phyloP scores from a whole-genome alignment of 2,329 filamentous ascomycete genomes.

The Coniella lustricola region DNA sequence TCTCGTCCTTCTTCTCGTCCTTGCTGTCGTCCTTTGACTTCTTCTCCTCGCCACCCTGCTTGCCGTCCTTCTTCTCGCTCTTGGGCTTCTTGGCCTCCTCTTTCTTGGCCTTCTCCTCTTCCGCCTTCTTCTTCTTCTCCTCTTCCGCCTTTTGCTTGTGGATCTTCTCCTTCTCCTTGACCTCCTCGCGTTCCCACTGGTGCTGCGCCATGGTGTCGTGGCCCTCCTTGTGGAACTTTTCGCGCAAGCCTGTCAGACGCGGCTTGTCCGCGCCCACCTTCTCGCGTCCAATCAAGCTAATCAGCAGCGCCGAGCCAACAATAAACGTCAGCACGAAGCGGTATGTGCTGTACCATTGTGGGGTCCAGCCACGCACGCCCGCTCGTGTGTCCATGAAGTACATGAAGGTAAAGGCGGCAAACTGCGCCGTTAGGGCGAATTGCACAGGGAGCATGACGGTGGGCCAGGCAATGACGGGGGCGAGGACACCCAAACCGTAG shows the following conservation, averaged over 20 bases:
- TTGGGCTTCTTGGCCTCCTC: constrained; percentile 11
- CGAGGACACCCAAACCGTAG: constrained; percentile 75
- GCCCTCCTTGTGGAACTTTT: constrained; percentile 32
- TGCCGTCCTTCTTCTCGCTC: constrained; percentile 19
- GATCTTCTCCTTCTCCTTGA: constrained; percentile 31
- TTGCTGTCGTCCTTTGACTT: constrained; percentile 6
- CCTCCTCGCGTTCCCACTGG: constrained; percentile 41
- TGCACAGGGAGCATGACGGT: constrained; percentile 78
- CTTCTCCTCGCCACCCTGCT: constrained; percentile 15
- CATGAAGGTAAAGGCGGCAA: constrained; percentile 73
- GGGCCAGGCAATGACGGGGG: constrained; percentile 80
- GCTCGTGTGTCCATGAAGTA: constrained; percentile 80
- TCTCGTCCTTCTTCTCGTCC: constrained; percentile 4
- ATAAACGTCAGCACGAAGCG: constrained; percentile 89
- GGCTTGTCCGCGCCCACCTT: constrained; percentile 50
- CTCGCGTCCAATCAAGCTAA: constrained; percentile 74
- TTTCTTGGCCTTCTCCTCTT: constrained; percentile 26
- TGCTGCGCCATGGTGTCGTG: constrained; percentile 26
- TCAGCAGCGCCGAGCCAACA: constrained; percentile 73
- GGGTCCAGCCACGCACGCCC: constrained; percentile 67
- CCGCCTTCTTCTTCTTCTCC: constrained; percentile 29
- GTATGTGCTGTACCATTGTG: constrained; percentile 80
- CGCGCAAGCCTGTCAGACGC: constrained; percentile 28
- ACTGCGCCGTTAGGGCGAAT: constrained; percentile 79
- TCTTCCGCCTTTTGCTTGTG: constrained; percentile 34